Base-by-base conservation (phyloP, 305 asterid species). In the Stenogyne calaminthoides region DNA sequence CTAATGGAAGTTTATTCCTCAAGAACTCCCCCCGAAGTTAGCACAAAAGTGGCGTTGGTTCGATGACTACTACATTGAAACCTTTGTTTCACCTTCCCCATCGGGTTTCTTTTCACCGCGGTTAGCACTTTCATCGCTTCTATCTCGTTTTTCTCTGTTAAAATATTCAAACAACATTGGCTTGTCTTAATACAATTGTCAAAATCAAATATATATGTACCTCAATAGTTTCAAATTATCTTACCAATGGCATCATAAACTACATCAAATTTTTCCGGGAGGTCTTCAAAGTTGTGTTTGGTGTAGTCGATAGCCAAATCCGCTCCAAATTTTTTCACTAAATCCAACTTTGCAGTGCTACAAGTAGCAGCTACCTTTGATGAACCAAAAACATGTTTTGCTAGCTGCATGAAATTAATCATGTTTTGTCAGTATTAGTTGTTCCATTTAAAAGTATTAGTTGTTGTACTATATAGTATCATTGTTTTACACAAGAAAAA, bases 181-280 rank as follows among this genome's bases (percentile, higher is more conserved):
- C n/a, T n/a, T n/a, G n/a, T n/a, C n/a, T n/a, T n/a, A n/a, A n/a
- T n/a, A n/a, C n/a, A n/a, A n/a, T n/a, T n/a, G n/a, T n/a, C n/a
- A n/a, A n/a, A n/a, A n/a, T n/a, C n/a, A n/a, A n/a, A n/a, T n/a
- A 25, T 25, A 25, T 25, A 25, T 25, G 29, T 25, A 25, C 29
- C 29, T 25, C 2, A 25, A 25, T 25, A 2, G 3, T 1, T 25
- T 25, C 29, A 25, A 25, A 25, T 10, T 56, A 56, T 54, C 95
- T 78, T 81, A 89, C 96, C 96, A 67, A 89, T 85, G 5, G 93
- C 66, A 69, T 89, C 96, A 73, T 81, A 89, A 40, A 89, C 91
- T 7, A 87, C 82, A 62, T 89, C 93, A 10, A 58, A 89, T 77
- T 82, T 89, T 61, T 89, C 89, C 3, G 87, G 81, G 0, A 81